Evolutionary conservation across 129 eudicot genomes (phyloP).

Genomic region (Dittrichia graveolens): DNA sequence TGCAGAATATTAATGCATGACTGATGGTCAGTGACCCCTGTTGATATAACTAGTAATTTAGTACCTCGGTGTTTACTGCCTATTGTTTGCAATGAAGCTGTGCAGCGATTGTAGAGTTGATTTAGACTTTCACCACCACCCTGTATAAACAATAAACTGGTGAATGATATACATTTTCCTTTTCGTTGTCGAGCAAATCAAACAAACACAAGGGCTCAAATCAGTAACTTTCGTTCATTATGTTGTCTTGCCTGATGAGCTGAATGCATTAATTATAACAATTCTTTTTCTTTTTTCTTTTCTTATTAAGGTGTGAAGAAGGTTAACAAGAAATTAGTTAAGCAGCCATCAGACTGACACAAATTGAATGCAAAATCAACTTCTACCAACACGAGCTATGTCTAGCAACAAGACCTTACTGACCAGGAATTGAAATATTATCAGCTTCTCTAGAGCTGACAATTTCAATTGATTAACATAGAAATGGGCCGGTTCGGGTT

Average conservation of each 20-base stretch:
- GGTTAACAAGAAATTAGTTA: background rate
- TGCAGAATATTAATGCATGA: background rate
- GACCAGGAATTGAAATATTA: background rate
- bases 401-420: background rate
- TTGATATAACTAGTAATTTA: background rate
- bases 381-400: background rate
- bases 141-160: constrained; percentile 35
- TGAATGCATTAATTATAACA: background rate
- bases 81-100: constrained; percentile 65
- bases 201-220: background rate
- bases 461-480: background rate
- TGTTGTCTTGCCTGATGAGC: background rate
- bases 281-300: too few species aligned
- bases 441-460: background rate
- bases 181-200: background rate
- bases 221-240: background rate
- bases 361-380: background rate
- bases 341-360: background rate
- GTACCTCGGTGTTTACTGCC: constrained; percentile 79
- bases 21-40: background rate
- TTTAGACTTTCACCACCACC: constrained; percentile 95
- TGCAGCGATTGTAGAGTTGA: constrained; percentile 78
- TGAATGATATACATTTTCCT: background rate
- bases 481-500: background rate
- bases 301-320: background rate